Evolutionary conservation across 2,329 filamentous ascomycete genomes (phyloP).

Genomic region (Claviceps pazoutovae): DNA sequence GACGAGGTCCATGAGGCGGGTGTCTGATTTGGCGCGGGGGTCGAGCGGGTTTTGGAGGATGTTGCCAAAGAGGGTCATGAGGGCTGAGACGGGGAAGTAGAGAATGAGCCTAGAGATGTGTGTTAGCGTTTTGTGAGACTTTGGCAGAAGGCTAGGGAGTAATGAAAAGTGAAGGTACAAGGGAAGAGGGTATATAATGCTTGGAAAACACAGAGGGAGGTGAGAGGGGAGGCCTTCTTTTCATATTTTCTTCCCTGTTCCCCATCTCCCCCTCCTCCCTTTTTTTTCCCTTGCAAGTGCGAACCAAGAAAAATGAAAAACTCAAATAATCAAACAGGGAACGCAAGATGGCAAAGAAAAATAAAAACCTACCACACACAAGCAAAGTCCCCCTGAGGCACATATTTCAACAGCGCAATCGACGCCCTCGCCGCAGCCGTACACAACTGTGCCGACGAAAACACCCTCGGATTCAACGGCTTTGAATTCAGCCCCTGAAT

Average conservation of each 20-base stretch:
- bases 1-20: conserved; percentile 82
- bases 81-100: conserved; percentile 90
- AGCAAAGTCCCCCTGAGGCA: conserved; percentile 85
- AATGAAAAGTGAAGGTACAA: background rate
- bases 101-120: conserved; percentile 55
- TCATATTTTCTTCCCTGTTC: too few relatives aligned
- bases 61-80: conserved; percentile 92
- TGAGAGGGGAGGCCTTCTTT: background rate
- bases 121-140: background rate
- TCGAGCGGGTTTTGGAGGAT: conserved; percentile 93
- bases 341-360: background rate
- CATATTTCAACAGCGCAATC: conserved; percentile 88
- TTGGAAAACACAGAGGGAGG: background rate
- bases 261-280: too few relatives aligned
- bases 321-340: background rate
- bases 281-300: too few relatives aligned
- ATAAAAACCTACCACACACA: conserved; percentile 68
- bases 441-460: conserved; percentile 83
- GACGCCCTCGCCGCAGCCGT: conserved; percentile 86
- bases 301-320: background rate
- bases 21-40: conserved; percentile 72
- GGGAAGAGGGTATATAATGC: background rate
- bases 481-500: conserved; percentile 86
- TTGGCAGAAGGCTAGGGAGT: background rate
- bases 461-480: conserved; percentile 84